phyloP scores from a whole-genome alignment of 2,329 filamentous ascomycete species.

The Keithomyces neogunnii region DNA sequence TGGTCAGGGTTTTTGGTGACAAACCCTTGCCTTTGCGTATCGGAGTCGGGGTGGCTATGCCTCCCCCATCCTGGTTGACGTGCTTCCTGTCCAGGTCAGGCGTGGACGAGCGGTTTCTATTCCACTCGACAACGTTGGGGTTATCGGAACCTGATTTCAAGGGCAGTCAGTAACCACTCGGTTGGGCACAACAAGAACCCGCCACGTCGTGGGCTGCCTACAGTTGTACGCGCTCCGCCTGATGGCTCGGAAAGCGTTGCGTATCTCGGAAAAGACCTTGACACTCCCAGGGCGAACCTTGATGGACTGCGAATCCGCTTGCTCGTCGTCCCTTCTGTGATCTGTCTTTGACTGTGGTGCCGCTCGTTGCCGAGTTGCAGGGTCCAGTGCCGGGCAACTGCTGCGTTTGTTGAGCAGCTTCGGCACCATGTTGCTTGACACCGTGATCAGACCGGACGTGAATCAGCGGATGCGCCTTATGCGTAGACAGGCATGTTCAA shows the following conservation, averaged over 20 bases:
- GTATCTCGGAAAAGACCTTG: constrained; percentile 26
- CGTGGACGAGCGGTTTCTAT: constrained; percentile 1
- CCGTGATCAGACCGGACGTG: not conserved
- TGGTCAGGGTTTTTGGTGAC: constrained; percentile 16
- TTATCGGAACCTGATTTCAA: constrained; percentile 15
- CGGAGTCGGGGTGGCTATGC: not conserved
- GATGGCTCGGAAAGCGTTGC: constrained; percentile 24
- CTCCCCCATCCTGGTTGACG: not conserved
- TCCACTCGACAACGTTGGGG: constrained; percentile 11
- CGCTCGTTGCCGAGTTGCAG: constrained; percentile 1
- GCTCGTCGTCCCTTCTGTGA: constrained; percentile 1
- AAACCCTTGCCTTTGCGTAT: constrained; percentile 11
- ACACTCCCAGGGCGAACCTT: constrained; percentile 20
- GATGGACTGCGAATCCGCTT: constrained; percentile 8
- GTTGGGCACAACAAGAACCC: no score
- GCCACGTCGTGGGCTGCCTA: constrained; percentile 6
- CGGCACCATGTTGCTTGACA: constrained; percentile 18
- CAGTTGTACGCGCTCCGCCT: constrained; percentile 19
- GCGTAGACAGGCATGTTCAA: not conserved
- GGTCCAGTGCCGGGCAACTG: constrained; percentile 15
- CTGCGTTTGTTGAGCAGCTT: constrained; percentile 17
- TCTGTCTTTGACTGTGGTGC: not conserved
- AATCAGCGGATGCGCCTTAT: not conserved
- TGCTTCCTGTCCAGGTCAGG: not conserved
- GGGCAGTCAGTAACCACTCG: no score